Evolutionary conservation across 768 basidiomycete genomes (phyloP), one percentile per base, ranked within the genome.

Genomic region (Termitomyces sp.): DNA sequence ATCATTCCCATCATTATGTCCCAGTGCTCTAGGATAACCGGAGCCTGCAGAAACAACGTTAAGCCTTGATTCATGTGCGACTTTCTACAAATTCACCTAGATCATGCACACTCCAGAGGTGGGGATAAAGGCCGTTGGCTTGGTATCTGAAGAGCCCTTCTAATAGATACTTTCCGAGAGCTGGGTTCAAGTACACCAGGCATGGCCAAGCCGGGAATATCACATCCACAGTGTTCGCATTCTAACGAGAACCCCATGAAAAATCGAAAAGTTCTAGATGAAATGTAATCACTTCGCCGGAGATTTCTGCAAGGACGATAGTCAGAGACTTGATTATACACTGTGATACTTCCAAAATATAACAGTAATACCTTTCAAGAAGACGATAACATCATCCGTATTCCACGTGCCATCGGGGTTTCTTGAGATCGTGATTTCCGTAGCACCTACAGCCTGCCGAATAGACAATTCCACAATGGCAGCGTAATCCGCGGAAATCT

Each of bases 121-220:
- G 82, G 6, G 87, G 86, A 68, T 87, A 88, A 60, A 83, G 82
- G 0, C 86, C 86, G 1, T 81, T 82, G 0, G 83, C 85, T 70
- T 88, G 86, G 67, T 89, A 89, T 60, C 82, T 76, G 69, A 88
- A 86, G 20, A 88, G 73, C 8, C 83, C 84, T 61, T 84, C 79
- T 8, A 88, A 73, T 8, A 87, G 74, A 67, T 77, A 83, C 68
- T 84, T 86, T 1, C 85, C 85, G 32, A 86, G 75, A 1, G 54
- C 60, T 2, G 85, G 81, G 66, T 86, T 85, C 54, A 79, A 73
- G 65, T 86, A 87, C 56, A 87, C 67, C 55, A 84, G 71, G 4
- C 79, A 70, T 8, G 77, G 85, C 80, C 81, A 86, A 7, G 83
- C 70, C 4, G 79, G 78, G 69, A 79, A 79, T 29, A 79, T 78